Conservation (phyloP, 176 grass and related monocot species). For the Oryza officinalis region DNA sequence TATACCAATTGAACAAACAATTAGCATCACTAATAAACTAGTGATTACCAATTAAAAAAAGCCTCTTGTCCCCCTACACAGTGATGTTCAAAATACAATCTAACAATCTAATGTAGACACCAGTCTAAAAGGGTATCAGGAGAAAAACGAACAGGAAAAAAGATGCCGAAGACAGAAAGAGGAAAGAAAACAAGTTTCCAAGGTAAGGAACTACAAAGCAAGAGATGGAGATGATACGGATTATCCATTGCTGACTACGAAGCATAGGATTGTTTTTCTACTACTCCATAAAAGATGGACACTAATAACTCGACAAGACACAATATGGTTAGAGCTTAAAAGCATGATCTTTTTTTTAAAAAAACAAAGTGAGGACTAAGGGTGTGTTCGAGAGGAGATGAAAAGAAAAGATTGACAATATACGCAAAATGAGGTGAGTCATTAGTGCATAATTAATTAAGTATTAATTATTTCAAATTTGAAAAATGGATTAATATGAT, state of each 20-base stretch:
- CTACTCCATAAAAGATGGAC: not conserved
- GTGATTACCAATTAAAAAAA: not conserved
- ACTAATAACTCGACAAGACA: not conserved
- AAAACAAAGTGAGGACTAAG: not conserved
- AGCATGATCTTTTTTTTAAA: not conserved
- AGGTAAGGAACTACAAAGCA: not conserved
- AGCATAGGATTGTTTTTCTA: not conserved
- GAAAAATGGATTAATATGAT: too few species aligned
- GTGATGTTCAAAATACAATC: not conserved
- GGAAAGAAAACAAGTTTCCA: not conserved
- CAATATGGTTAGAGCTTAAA: not conserved
- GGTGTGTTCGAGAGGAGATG: too few species aligned
- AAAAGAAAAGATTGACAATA: too few species aligned
- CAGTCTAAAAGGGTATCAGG: not conserved
- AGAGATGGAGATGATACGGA: not conserved
- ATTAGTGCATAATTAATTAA: too few species aligned
- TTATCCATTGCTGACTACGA: not conserved
- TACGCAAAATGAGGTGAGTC: too few species aligned
- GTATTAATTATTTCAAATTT: too few species aligned
- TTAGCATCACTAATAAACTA: not conserved
- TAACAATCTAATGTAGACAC: not conserved
- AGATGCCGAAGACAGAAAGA: not conserved
- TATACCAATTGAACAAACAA: not conserved
- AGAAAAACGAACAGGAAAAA: not conserved
- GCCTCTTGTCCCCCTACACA: not conserved